These are phyloP conservation scores for Fusarium ramigenum DNA, from an alignment of 2,329 filamentous ascomycete species.

Conservation along the genomic window DNA sequence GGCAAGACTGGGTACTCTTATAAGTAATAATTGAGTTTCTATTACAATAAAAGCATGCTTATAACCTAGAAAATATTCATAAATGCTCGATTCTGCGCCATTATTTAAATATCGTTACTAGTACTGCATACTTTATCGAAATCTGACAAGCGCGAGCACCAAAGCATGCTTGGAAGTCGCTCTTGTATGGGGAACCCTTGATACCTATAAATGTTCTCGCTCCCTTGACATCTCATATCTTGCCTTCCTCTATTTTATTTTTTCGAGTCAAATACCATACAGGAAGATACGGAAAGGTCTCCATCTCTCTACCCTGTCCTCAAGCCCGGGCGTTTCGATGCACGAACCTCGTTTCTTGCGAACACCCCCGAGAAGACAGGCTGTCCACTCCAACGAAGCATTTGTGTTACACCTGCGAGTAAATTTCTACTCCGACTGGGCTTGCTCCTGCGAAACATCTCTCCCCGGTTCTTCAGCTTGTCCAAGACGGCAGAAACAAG, in stretches of 20 bases:
- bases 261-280: too few species aligned
- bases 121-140: neutral
- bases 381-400: neutral
- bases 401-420: neutral
- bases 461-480: neutral
- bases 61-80: neutral
- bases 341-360: neutral
- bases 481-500: neutral
- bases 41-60: neutral
- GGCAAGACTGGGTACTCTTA: neutral
- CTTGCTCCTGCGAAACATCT: neutral
- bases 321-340: neutral
- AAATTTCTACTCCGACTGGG: neutral
- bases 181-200: too few species aligned
- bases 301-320: neutral
- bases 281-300: neutral
- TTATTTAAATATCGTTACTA: accelerated
- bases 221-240: neutral
- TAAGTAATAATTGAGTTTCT: neutral
- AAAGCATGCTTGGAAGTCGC: neutral
- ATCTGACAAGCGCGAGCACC: too few species aligned
- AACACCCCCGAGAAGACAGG: neutral
- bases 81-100: neutral
- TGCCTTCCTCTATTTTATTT: neutral
- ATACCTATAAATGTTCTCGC: too few species aligned